Conservation (phyloP, 106 monocot species). For the Dioscorea alata region DNA sequence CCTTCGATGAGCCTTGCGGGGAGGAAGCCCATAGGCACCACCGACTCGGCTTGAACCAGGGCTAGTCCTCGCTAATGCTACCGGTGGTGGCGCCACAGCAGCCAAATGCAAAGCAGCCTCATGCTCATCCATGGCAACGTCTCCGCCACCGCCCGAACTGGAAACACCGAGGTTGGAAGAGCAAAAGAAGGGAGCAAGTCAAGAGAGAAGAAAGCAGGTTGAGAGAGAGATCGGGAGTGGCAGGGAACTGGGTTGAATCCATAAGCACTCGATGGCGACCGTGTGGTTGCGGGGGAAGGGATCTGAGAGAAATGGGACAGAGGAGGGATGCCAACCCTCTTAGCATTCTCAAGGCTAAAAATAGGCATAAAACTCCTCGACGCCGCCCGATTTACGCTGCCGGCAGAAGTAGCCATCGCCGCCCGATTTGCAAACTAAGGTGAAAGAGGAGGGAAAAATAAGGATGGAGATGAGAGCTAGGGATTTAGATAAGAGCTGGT, state of each 20-base stretch:
- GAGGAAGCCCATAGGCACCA: slow-evolving; percentile 34
- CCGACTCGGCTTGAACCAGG: not conserved
- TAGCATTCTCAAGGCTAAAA: slow-evolving; percentile 7
- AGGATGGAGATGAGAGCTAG: too few species aligned
- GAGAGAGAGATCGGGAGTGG: slow-evolving; percentile 57
- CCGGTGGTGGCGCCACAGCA: slow-evolving; percentile 1
- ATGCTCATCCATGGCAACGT: slow-evolving; percentile 46
- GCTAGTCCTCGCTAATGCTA: not conserved
- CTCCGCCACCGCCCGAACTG: slow-evolving; percentile 4
- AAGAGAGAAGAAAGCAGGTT: slow-evolving; percentile 57
- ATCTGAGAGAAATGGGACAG: slow-evolving; percentile 21
- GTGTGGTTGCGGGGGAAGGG: slow-evolving; percentile 5
- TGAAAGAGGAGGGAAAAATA: too few species aligned
- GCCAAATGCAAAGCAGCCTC: not conserved
- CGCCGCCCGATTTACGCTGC: too few species aligned
- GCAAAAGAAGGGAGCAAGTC: slow-evolving; percentile 36
- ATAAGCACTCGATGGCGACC: slow-evolving; percentile 17
- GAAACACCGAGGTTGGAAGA: slow-evolving; percentile 4
- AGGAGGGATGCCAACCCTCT: slow-evolving; percentile 46
- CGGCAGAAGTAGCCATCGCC: not conserved
- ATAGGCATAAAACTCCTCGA: not conserved
- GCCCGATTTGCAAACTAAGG: too few species aligned
- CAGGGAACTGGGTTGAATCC: slow-evolving; percentile 12
- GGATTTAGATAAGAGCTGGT: too few species aligned
- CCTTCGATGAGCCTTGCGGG: slow-evolving; percentile 63